Evolutionary conservation across 164 flowering plant genomes (phyloP), one percentile per base, ranked within the genome.

Genomic region (Santalum album): DNA sequence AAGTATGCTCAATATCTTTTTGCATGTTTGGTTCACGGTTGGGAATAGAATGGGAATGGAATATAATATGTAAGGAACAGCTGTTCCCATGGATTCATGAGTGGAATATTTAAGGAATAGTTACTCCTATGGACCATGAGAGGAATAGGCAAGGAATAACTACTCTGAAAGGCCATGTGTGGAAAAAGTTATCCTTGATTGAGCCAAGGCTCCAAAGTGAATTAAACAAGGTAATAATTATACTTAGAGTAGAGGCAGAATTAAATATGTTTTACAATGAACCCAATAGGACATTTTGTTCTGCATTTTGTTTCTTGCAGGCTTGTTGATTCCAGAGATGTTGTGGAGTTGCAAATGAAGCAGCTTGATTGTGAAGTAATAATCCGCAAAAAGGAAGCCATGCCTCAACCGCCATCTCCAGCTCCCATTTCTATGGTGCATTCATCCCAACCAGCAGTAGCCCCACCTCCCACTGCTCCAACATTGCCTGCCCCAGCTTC

Each of bases 281-380:
- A 32, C 36, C 12, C 12, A 0, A 6, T 7, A 32, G 0, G 36
- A 6, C 36, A 6, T 12, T 32, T 12, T 32, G 10, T 32, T 11
- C 11, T 11, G 5, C 35, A 5, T 11, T 36, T 15, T 36, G 12
- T 14, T 3, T 24, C 25, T 43, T 21, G n/a, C 73, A 84, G 90
- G 63, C 76, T 81, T 52, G 91, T 84, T 56, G 87, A 84, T 68
- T 82, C 91, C 54, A 76, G 78, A 63, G 86, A 84, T 60, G 77
- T 84, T 20, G 53, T 62, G 63, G 91, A 84, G 70, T 69, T 84
- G 65, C 65, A 82, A 61, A 68, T 84, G 54, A 82, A 84, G 75
- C 87, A 82, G 54, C 55, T 42, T 11, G 82, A 72, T 39, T 82
- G 81, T 65, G 91, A 82, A 65, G 57, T 84, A 38, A 32, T 69